Base-by-base conservation (phyloP, 2,329 filamentous ascomycete genomes). In the Colletotrichum aenigma region DNA sequence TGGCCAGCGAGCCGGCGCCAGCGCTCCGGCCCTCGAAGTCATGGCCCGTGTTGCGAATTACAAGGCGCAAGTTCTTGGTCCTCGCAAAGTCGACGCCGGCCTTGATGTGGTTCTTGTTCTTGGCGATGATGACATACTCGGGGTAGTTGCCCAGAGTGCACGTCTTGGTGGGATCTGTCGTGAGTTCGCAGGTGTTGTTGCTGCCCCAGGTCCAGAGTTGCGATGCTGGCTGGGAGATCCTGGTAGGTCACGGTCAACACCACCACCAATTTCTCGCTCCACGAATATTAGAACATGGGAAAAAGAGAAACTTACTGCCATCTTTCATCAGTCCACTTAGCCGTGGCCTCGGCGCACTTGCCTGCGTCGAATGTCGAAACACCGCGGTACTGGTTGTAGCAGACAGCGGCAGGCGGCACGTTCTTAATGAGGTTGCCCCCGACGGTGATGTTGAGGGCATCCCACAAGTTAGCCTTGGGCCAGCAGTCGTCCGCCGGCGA, bases 1-100 rank as follows among this genome's bases (percentile, higher is more conserved):
- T 84, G 6, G 87, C 86, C 5, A 92, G 81, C 0, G 89, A 86
- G 2, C 92, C 92, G 26, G 88, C 88, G n/a, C 92, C 93, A 0
- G 91, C 91, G 0, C 90, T 92, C 32, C 90, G 90, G 36, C 92
- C 93, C 32, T 89, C 84, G 76, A 87, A 88, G 78, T 91, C 89
- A 79, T 92, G 90, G 3, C 90, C 90, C 0, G 90, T 91, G 77
- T 91, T 91, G 75, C 88, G 87, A 75, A 92, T 86, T 34, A 91
- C 83, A 0, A 92, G 78, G 3, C 90, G 87, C 60, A 92, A 83
- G 77, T 89, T 89, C 77, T 88, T 66, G 7, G 75, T 66, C 3
- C 71, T 74, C 6, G 79, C 79, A 61, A 81, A 86, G 66, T 81
- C 78, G 69, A 86, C 76, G 18, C 83, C 82, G 9, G 82, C 81